Evolutionary conservation across 1,284 basidiomycete species (phyloP), one percentile per base, ranked within the genome.

Genomic region (Ganoderma leucocontextum): DNA sequence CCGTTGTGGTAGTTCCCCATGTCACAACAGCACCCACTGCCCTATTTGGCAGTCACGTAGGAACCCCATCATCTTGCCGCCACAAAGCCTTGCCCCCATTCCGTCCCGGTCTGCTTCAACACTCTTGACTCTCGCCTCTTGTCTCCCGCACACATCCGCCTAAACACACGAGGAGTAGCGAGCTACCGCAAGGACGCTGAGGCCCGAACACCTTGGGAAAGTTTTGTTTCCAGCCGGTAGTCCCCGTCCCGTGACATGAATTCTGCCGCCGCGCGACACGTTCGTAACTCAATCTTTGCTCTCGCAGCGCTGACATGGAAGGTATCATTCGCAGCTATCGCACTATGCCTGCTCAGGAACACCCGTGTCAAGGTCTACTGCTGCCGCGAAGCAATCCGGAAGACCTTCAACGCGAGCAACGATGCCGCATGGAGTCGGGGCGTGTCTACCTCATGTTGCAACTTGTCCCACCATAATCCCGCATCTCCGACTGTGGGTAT

Each of bases 41-140:
- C 36, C 22, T 13, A 36, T 58, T 58, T 58, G 55, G 55, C 36
- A 58, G 55, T 58, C 55, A 58, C 55, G n/a, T 38, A 58, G 36
- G 55, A 58, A 58, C 36, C 55, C 5, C 36, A 19, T 58, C 33
- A n/a, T n/a, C 19, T 19, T n/a, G 19, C 35, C 36, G 55, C 55
- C 53, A 55, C 15, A 29, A 55, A 33, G 33, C n/a, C n/a, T n/a
- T 22, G 55, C 35, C 36, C 2, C 29, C 19, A 12, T n/a, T 22
- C 33, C 35, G 2, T 38, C 29, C 19, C 13, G 44, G 29, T 25
- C 47, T 13, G 22, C 47, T 25, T 49, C 47, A 49, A n/a, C 47
- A 12, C 47, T 13, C 47, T 52, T 25, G n/a, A 25, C 22, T 25
- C 47, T 25, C 47, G 47, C 47, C 25, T 10, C 35, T 12, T 10